Percentiles rank a stretch among this genome's conserved stretches.
These are phyloP conservation scores for Ogataea degrootiae DNA, from an alignment of 805 yeast species.

Conservation along the genomic window DNA sequence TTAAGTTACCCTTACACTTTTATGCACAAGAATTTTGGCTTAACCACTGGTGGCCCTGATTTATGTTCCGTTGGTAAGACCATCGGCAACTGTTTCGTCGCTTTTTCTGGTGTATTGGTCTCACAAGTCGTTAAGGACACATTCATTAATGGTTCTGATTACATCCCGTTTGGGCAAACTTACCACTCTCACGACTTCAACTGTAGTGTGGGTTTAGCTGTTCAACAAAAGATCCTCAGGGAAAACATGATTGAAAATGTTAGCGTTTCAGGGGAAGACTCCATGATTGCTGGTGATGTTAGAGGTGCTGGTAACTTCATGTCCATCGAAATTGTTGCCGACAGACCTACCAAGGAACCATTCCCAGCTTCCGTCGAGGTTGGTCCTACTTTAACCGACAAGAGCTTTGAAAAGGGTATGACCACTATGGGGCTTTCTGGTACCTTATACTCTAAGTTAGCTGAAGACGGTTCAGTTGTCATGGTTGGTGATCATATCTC, in stretches of 20 bases:
- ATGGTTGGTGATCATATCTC: slow-evolving; percentile 39
- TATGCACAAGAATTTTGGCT: slow-evolving; percentile 43
- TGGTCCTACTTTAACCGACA: slow-evolving; percentile 31
- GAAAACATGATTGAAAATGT: slow-evolving; percentile 36
- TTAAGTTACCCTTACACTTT: slow-evolving; percentile 33
- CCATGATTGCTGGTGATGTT: slow-evolving; percentile 48
- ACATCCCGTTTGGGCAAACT: slow-evolving; percentile 44
- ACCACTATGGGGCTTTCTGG: slow-evolving; percentile 45
- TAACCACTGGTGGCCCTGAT: slow-evolving; percentile 41
- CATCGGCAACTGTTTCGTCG: slow-evolving; percentile 44
- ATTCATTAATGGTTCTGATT: slow-evolving; percentile 36
- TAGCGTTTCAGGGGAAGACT: slow-evolving; percentile 36
- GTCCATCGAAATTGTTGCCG: slow-evolving; percentile 52
- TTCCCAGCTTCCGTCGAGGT: slow-evolving; percentile 35
- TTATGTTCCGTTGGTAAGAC: slow-evolving; percentile 46
- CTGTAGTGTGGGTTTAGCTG: slow-evolving; percentile 42
- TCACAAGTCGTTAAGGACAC: slow-evolving; percentile 37
- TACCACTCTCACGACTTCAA: slow-evolving; percentile 45
- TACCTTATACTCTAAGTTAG: slow-evolving; percentile 24
- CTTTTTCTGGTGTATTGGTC: slow-evolving; percentile 42
- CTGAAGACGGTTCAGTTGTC: slow-evolving; percentile 26
- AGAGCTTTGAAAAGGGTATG: slow-evolving; percentile 42
- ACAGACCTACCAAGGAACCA: slow-evolving; percentile 46
- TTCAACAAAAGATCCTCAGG: slow-evolving; percentile 37
- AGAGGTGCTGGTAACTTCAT: slow-evolving; percentile 63